Base-by-base conservation (phyloP, 1,284 basidiomycete genomes). In the Spongiforma sp. region DNA sequence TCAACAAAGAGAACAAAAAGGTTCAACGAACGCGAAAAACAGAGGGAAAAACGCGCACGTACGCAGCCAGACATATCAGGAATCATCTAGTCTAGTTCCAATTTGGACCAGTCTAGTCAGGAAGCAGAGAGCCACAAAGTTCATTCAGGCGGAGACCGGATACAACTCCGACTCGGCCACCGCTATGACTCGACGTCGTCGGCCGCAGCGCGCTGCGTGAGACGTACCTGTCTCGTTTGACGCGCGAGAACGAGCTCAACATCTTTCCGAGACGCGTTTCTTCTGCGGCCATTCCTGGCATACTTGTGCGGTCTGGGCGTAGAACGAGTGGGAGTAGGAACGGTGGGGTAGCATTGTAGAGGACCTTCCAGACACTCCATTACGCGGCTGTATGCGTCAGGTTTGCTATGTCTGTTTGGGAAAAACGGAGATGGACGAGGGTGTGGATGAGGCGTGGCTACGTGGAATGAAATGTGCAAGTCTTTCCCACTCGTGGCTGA, bases 401-500 rank as follows among this genome's bases (percentile, higher is more conserved):
- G 37, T 43, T 41, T 36, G 55, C 10, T 39, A 9, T 33, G 7
- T 10, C 5, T 33, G 34, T 5, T 39, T 33, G 61, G 54, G 10
- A 12, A 52, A 52, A 52, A 59, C 57, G 41, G 33, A 55, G 54
- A 63, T 62, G 26, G 34, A 67, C 67, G 70, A 50, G 17, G 21
- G 62, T 67, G 70, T 71, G 68, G 50, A 61, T 59, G 60, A 73
- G 55, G 54, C 55, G 48, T 46, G 65, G 24, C 63, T 62, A 58
- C 57, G 63, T 65, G 70, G 66, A 50, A 36, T 43, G 58, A n/a
- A 63, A 43, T 54, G 57, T 58, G 43, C 59, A 52, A 54, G 43
- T 53, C 28, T 59, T 71, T 71, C 70, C 71, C 70, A 71, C 70
- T 69, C 62, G 46, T 69, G 69, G 62, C 54, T 43, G 57, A 68